phyloP scores from a whole-genome alignment of 768 basidiomycete genomes.

The Sutorius australiensis region DNA sequence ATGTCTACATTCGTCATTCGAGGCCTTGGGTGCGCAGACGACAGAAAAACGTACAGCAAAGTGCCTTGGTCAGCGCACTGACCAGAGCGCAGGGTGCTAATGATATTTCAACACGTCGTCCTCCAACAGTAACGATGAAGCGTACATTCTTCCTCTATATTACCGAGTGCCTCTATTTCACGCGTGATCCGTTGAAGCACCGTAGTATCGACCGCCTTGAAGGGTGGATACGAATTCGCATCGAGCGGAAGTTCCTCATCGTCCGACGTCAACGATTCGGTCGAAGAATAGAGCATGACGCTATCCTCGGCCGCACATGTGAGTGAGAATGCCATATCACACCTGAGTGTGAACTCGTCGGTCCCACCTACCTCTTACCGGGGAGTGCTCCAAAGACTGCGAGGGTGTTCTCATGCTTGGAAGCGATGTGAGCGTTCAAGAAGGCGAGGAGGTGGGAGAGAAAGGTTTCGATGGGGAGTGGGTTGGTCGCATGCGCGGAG shows the following conservation, averaged over 20 bases:
- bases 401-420: conserved; percentile 86
- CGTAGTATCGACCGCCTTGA: conserved; percentile 69
- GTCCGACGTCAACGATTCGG: conserved; percentile 38
- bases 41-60: conserved; percentile 64
- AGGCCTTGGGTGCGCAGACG: neutral
- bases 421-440: conserved; percentile 88
- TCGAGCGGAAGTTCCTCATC: conserved; percentile 45
- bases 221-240: conserved; percentile 81
- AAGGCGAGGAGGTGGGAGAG: conserved; percentile 86
- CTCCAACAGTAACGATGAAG: neutral
- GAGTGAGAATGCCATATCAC: neutral
- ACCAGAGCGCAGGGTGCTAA: conserved; percentile 71
- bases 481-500: conserved; percentile 50
- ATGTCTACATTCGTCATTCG: conserved; percentile 44
- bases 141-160: conserved; percentile 44
- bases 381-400: conserved; percentile 90
- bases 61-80: conserved; percentile 84
- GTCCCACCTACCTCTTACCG: conserved; percentile 62
- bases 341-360: neutral
- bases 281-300: conserved; percentile 73
- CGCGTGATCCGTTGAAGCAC: conserved; percentile 58
- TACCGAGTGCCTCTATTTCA: conserved; percentile 54
- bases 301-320: conserved; percentile 35
- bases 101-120: conserved; percentile 6
- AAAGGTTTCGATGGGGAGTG: conserved; percentile 67